These are phyloP conservation scores for Eucalyptus sp. DNA, from an alignment of 345 rosid species.

Conservation along the genomic window DNA sequence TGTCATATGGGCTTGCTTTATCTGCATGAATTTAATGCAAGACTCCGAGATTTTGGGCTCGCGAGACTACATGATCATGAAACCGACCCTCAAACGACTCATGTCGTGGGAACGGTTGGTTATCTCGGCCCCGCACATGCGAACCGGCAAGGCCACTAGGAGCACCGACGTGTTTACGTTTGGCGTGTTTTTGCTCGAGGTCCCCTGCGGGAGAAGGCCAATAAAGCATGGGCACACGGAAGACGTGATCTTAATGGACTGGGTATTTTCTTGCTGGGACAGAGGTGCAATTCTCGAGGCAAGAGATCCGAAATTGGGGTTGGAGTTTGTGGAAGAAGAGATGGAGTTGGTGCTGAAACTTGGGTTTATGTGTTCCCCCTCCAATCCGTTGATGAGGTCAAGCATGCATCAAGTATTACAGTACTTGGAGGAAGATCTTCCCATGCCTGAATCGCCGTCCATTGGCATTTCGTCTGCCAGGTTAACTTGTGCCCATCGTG, in stretches of 20 bases:
- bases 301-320: background rate
- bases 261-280: background rate
- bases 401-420: background rate
- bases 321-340: background rate
- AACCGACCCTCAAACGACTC: background rate
- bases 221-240: background rate
- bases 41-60: background rate
- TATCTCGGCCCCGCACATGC: background rate
- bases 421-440: conserved; percentile 18
- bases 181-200: background rate
- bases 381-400: background rate
- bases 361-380: background rate
- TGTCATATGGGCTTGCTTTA: background rate
- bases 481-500: conserved; percentile 1
- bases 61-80: background rate
- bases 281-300: background rate
- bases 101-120: background rate
- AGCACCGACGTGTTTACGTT: background rate
- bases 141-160: background rate
- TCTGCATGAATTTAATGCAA: background rate
- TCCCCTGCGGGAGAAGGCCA: background rate
- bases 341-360: background rate
- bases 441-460: conserved; percentile 13
- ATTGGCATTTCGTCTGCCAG: background rate
- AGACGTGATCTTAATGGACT: background rate